Base-by-base conservation (phyloP, 805 yeast species). In the Yarrowia osloensis region DNA sequence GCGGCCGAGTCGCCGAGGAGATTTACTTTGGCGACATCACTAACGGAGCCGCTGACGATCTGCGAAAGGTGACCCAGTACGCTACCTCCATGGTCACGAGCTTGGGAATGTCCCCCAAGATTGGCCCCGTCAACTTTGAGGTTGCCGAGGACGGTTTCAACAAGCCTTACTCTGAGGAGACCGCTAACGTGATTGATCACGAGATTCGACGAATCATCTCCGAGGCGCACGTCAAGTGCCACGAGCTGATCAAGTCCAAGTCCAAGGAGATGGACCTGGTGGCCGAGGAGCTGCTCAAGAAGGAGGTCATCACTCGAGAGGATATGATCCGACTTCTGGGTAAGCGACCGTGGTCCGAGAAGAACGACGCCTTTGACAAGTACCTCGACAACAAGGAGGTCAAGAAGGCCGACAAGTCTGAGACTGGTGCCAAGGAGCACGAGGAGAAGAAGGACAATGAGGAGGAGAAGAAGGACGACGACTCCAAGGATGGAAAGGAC, bases 1-100 rank as follows among this genome's bases (percentile, higher is more conserved):
- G 98, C 46, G 99, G 99, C 21, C 85, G 99, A 73, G 98, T 95
- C 21, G 87, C 96, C 42, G 99, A 95, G 78, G 99, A 96, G 78
- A 78, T 95, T 59, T 92, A 94, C 76, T 95, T 95, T 75, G 83
- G 86, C 21, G 86, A 93, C n/a, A 96, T 95, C 11, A 93, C 98
- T 7, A 87, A 96, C 67, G 99, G 99, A 68, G 99, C 97, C 0
- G 87, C 92, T 24, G 97, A 95, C 74, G 99, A 95, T 77, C 93
- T 95, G 81, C 91, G 94, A 76, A 95, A 95, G 77, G 97, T 95
- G 24, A 94, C 98, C 0, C 86, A 86, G 68, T 91, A 95, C 85
- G 98, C 98, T 0, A 89, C 88, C 57, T 85, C 89, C 29, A 95
- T 95, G 99, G 97, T 96, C 26, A 85, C 94, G 52, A 85, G 87